A percentile compares a stretch with the other conserved stretches of the same genome.
Evolutionary conservation across 176 grass and related monocot species (phyloP).

Genomic region (Echinochloa phyllopogon): DNA sequence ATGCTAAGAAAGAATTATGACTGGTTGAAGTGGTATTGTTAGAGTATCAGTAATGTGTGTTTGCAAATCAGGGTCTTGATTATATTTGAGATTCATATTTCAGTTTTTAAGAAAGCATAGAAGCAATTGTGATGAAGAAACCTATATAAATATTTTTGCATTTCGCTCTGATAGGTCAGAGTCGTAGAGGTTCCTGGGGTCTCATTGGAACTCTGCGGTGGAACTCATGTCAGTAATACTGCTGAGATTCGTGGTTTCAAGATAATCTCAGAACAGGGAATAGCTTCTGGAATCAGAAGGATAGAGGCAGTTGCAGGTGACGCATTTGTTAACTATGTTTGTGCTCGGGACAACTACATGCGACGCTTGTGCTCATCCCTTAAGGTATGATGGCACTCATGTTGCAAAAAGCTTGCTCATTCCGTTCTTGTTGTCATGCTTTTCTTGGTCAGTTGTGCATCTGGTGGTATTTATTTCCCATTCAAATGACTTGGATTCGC

Average conservation of each 20-base stretch:
- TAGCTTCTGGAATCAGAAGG: constrained; percentile 93
- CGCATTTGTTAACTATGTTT: constrained; percentile 92
- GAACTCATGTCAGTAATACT: constrained; percentile 93
- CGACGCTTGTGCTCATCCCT: constrained; percentile 72
- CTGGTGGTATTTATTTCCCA: background rate
- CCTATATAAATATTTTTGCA: background rate
- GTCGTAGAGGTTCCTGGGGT: constrained; percentile 93
- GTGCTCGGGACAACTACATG: constrained; percentile 84
- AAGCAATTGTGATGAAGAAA: background rate
- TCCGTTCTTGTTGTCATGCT: background rate
- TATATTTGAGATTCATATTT: background rate
- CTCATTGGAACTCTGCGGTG: constrained; percentile 96
- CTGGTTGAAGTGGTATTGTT: background rate
- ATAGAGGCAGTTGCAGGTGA: constrained; percentile 97
- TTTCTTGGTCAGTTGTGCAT: constrained; percentile 13
- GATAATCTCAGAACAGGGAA: constrained; percentile 94
- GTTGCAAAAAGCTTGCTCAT: background rate
- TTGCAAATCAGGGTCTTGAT: background rate
- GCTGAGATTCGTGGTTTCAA: constrained; percentile 92
- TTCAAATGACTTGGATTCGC: constrained; percentile 28
- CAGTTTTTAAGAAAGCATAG: background rate
- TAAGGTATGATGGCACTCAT: constrained; percentile 57
- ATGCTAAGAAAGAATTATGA: background rate
- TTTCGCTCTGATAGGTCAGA: constrained; percentile 70
- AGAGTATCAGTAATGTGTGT: background rate